phyloP scores from a whole-genome alignment of 2,329 filamentous ascomycete species.

The Fusarium gaditjirri region DNA sequence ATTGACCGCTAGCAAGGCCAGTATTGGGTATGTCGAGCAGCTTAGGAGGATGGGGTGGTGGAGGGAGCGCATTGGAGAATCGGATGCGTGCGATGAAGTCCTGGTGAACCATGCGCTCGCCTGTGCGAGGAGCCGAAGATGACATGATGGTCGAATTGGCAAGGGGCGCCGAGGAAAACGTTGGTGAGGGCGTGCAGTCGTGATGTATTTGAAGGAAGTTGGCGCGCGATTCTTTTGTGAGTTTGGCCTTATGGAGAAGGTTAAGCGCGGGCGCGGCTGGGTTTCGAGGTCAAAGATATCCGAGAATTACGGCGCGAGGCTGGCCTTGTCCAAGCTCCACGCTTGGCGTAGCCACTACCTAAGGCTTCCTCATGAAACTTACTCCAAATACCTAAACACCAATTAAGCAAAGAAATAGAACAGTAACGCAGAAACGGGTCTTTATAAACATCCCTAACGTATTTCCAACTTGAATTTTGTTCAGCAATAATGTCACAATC shows the following conservation, averaged over 20 bases:
- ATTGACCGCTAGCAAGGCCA: constrained; percentile 85
- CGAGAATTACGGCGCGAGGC: constrained; percentile 41
- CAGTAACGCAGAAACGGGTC: neutral
- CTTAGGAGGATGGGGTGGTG: constrained; percentile 94
- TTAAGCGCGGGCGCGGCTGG: constrained; percentile 39
- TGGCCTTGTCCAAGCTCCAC: constrained; percentile 35
- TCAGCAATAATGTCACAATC: neutral
- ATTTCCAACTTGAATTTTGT: neutral
- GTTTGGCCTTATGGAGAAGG: constrained; percentile 27
- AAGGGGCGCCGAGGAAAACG: constrained; percentile 12
- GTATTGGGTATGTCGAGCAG: constrained; percentile 96
- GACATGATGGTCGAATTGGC: constrained; percentile 34
- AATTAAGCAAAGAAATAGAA: neutral
- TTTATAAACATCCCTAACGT: neutral
- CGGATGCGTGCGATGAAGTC: constrained; percentile 97
- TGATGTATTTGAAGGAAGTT: neutral
- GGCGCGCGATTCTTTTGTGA: constrained; percentile 7
- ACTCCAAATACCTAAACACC: neutral
- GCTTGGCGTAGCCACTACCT: neutral
- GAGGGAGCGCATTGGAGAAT: constrained; percentile 95
- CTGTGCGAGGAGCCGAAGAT: constrained; percentile 49
- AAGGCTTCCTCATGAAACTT: neutral
- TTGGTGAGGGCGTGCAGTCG: constrained; percentile 3
- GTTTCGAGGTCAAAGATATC: constrained; percentile 33
- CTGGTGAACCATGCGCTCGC: constrained; percentile 79